These are phyloP conservation scores for Trypanosoma congolense DNA, from an alignment of 208 protist species.

Conservation along the genomic window DNA sequence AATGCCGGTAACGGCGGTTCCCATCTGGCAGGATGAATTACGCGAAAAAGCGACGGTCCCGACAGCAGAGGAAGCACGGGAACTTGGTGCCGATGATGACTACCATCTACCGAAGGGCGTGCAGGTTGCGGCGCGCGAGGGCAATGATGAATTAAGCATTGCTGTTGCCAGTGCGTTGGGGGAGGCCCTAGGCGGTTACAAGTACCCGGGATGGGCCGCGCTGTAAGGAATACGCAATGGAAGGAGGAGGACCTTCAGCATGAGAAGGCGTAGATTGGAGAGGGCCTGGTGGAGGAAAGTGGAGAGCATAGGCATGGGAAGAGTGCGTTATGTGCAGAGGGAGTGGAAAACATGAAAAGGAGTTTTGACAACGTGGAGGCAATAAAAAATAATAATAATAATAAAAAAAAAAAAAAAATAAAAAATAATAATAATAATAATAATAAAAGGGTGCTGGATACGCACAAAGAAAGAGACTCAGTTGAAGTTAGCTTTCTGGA, in stretches of 20 bases:
- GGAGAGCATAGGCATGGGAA: too few relatives aligned
- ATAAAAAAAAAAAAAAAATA: too few relatives aligned
- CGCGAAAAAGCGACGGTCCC: slow-evolving; percentile 13
- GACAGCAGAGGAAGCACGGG: slow-evolving; percentile 21
- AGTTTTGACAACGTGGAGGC: too few relatives aligned
- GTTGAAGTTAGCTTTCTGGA: too few relatives aligned
- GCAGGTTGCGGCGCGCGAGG: slow-evolving; percentile 60
- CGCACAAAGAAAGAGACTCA: too few relatives aligned
- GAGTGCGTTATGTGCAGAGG: too few relatives aligned
- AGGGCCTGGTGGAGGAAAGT: too few relatives aligned
- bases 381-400: too few relatives aligned
- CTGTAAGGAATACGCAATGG: slow-evolving; percentile 24
- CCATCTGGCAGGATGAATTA: slow-evolving; percentile 51
- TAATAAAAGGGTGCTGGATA: too few relatives aligned
- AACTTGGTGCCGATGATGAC: slow-evolving; percentile 18
- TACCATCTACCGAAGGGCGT: slow-evolving; percentile 79
- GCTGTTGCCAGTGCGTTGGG: slow-evolving; percentile 59
- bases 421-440: too few relatives aligned
- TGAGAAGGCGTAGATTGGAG: too few relatives aligned
- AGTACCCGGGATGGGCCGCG: slow-evolving; percentile 72
- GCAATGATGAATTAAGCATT: slow-evolving; percentile 69
- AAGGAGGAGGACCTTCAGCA: slow-evolving; percentile 1
- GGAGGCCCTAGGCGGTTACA: slow-evolving; percentile 64
- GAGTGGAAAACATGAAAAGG: too few relatives aligned
- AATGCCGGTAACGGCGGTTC: slow-evolving; percentile 67